Evolutionary conservation across 805 yeast species (phyloP).

Genomic region (Wickerhamomyces chaumierensis): DNA sequence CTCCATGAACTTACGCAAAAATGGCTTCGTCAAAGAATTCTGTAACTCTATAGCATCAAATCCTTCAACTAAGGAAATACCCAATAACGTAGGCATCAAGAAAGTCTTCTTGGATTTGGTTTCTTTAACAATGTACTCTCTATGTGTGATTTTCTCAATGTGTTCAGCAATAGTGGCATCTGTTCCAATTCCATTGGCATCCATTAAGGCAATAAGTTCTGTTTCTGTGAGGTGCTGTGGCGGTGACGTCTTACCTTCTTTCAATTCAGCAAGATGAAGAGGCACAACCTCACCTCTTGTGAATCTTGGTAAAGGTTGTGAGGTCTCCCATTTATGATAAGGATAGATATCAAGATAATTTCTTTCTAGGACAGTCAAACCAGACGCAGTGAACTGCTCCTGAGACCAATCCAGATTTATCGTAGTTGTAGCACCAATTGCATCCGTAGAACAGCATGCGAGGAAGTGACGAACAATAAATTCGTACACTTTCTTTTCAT

Average conservation of each 20-base stretch:
- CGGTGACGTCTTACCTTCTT: constrained; percentile 68
- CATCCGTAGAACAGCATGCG: constrained; percentile 89
- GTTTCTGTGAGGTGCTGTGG: constrained; percentile 85
- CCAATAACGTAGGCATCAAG: constrained; percentile 71
- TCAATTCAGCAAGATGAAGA: constrained; percentile 46
- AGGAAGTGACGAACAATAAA: constrained; percentile 76
- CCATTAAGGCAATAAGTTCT: constrained; percentile 88
- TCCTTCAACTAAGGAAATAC: constrained; percentile 81
- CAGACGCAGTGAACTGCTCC: constrained; percentile 64
- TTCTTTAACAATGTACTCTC: constrained; percentile 55
- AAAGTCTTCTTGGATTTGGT: constrained; percentile 25
- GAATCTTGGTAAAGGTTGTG: constrained; percentile 55
- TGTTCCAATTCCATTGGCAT: constrained; percentile 94
- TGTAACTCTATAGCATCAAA: constrained; percentile 65
- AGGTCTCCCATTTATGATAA: constrained; percentile 67
- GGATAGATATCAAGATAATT: constrained; percentile 76
- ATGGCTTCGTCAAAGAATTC: constrained; percentile 83
- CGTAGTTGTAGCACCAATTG: constrained; percentile 60
- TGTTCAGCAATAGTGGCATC: constrained; percentile 99
- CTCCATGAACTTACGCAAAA: constrained; percentile 70
- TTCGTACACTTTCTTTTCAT: constrained; percentile 70
- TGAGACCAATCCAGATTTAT: constrained; percentile 65
- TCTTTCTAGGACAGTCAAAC: constrained; percentile 57
- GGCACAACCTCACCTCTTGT: constrained; percentile 42
- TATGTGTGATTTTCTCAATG: constrained; percentile 60